A percentile compares a stretch with the other conserved stretches of the same genome.
phyloP scores from a whole-genome alignment of 176 grass and related monocot genomes.

The Rhynchospora tenuis region DNA sequence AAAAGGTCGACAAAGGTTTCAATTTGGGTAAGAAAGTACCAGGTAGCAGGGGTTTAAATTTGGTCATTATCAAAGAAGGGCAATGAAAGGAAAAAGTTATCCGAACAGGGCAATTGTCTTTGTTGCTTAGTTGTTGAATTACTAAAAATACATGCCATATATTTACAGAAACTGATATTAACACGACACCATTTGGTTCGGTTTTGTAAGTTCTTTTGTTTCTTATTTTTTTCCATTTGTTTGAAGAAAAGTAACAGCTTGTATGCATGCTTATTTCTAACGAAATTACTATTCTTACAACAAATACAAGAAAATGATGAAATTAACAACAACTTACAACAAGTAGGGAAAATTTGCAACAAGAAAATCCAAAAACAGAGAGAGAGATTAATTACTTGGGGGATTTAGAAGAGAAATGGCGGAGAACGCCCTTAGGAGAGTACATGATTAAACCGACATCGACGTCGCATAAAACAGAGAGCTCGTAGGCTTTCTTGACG shows the following conservation, averaged over 20 bases:
- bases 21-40: not conserved
- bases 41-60: not conserved
- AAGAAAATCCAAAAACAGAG: not conserved
- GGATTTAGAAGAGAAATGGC: slow-evolving; percentile 39
- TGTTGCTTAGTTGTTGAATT: not conserved
- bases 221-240: no score
- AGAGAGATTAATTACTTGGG: slow-evolving; percentile 7
- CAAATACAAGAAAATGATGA: no score
- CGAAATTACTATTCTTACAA: no score
- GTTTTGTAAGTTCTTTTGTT: no score
- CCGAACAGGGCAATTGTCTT: not conserved
- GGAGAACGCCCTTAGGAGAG: slow-evolving; percentile 44
- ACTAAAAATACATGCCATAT: not conserved
- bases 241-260: no score
- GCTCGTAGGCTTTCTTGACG: slow-evolving; percentile 14
- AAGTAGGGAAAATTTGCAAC: not conserved
- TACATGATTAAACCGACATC: slow-evolving; percentile 64
- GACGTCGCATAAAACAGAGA: slow-evolving; percentile 62
- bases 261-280: no score
- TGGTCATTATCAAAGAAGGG: not conserved
- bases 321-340: no score
- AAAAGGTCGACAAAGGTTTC: not conserved
- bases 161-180: not conserved
- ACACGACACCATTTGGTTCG: not conserved
- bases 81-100: not conserved